Base-by-base conservation (phyloP, 192 early-diverging fungal species). In the Mortierella claussenii region DNA sequence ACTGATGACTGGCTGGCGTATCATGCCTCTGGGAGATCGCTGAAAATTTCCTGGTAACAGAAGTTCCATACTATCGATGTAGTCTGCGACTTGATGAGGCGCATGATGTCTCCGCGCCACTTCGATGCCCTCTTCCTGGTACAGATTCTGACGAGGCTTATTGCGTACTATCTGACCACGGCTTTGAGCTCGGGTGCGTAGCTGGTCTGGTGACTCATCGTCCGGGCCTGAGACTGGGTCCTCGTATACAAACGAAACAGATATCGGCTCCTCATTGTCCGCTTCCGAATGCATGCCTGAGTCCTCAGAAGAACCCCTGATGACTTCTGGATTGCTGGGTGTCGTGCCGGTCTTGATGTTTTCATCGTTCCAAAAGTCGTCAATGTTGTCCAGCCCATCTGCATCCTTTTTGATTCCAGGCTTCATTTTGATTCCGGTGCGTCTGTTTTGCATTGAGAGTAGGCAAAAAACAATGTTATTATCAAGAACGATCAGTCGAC, bases 351-450 rank as follows among this genome's bases (percentile, higher is more conserved):
- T n/a, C n/a, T n/a, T n/a, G n/a, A n/a, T n/a, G n/a, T n/a, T n/a
- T 12, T 20, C 47, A 27, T 74, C 68, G 2, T 56, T 40, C 67
- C 67, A 79, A 56, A 79, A 79, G 36, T 79, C 78, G 26, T 79
- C 78, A 20, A 79, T 65, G 34, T 79, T 69, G 44, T 79, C 78
- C 28, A 79, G 26, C 1, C 78, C 78, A 33, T 79, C 78, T 2
- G 55, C 63, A 30, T 79, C 78, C 55, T 79, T 79, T 20, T 70
- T 79, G 26, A 79, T 51, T 32, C 65, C 65, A 10, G 34, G 26
- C 40, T 69, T 69, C 34, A 79, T 65, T n/a, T 48, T 70, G 27
- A 70, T 55, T 13, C 78, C 78, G 21, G 78, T 79, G 26, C 66
- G 61, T 43, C 78, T 79, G 27, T n/a, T n/a, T 33, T 34, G 28